These are phyloP conservation scores for Trichoderma oligosporum DNA, from an alignment of 2,329 filamentous ascomycete species.

Conservation along the genomic window DNA sequence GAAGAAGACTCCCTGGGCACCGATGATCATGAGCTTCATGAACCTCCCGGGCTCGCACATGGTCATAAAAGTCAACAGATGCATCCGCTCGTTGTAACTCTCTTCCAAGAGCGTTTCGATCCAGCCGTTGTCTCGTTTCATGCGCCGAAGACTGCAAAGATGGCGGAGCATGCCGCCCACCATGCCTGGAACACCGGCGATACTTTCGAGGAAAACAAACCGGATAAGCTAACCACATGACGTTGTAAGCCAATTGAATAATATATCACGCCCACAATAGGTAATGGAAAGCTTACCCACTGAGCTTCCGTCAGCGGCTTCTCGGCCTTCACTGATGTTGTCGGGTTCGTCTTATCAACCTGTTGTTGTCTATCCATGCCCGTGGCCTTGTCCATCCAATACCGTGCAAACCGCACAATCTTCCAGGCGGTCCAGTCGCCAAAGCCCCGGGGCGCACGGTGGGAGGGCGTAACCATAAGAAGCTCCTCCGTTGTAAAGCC, in stretches of 20 bases:
- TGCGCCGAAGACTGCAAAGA: constrained; percentile 73
- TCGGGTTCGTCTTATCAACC: constrained; percentile 54
- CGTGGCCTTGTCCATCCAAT: constrained; percentile 76
- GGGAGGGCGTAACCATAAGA: constrained; percentile 67
- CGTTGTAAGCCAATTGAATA: neutral
- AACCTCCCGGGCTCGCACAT: constrained; percentile 72
- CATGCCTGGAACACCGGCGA: constrained; percentile 95
- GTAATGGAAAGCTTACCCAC: constrained; percentile 52
- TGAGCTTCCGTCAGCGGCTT: constrained; percentile 75
- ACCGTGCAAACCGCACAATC: constrained; percentile 71
- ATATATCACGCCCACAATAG: constrained; percentile 10
- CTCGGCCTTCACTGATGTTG: constrained; percentile 49
- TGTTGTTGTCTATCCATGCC: constrained; percentile 70
- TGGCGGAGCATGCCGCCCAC: constrained; percentile 93
- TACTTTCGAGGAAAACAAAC: constrained; percentile 90
- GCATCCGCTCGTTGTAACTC: constrained; percentile 91
- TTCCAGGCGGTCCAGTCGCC: constrained; percentile 77
- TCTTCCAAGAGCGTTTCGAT: constrained; percentile 90
- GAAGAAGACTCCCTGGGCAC: constrained; percentile 93
- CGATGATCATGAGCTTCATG: constrained; percentile 89
- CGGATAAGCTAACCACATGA: constrained; percentile 56
- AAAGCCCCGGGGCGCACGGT: constrained; percentile 67
- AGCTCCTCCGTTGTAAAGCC: constrained; percentile 78
- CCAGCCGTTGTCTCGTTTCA: constrained; percentile 94
- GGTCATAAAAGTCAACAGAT: constrained; percentile 87